phyloP scores from a whole-genome alignment of 345 rosid genomes.

The Microthlaspi erraticum region DNA sequence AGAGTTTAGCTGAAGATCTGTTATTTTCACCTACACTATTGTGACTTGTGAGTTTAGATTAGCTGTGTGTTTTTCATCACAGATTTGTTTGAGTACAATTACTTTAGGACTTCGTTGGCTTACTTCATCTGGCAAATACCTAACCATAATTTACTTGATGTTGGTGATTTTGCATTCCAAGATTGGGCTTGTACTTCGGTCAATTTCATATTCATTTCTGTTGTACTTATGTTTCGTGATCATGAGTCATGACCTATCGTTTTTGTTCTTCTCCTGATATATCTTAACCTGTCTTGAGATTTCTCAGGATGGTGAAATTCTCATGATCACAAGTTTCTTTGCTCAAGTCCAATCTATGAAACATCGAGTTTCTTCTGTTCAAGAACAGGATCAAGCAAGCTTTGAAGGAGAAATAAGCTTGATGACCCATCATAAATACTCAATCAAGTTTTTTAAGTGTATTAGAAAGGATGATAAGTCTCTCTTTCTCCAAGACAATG shows the following conservation, averaged over 20 bases:
- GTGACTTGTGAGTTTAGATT: not conserved
- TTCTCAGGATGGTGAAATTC: constrained; percentile 60
- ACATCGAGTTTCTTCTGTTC: not conserved
- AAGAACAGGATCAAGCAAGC: constrained; percentile 50
- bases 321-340: constrained; percentile 48
- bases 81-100: not conserved
- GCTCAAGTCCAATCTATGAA: constrained; percentile 26
- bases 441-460: too few relatives aligned
- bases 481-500: too few relatives aligned
- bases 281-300: constrained; percentile 50
- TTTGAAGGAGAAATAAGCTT: too few relatives aligned
- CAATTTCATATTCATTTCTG: not conserved
- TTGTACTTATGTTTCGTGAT: too few relatives aligned
- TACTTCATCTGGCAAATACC: not conserved
- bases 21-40: not conserved
- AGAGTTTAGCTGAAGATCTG: constrained; percentile 8
- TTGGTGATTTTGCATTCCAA: constrained; percentile 1
- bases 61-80: constrained; percentile 12
- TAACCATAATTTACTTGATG: not conserved
- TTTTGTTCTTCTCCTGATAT: not conserved
- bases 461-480: too few relatives aligned
- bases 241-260: not conserved
- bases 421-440: too few relatives aligned
- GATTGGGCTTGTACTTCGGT: constrained; percentile 1
- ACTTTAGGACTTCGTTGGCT: not conserved